Base-by-base conservation (phyloP, 306 rosid species). In the Luffa aegyptiaca region DNA sequence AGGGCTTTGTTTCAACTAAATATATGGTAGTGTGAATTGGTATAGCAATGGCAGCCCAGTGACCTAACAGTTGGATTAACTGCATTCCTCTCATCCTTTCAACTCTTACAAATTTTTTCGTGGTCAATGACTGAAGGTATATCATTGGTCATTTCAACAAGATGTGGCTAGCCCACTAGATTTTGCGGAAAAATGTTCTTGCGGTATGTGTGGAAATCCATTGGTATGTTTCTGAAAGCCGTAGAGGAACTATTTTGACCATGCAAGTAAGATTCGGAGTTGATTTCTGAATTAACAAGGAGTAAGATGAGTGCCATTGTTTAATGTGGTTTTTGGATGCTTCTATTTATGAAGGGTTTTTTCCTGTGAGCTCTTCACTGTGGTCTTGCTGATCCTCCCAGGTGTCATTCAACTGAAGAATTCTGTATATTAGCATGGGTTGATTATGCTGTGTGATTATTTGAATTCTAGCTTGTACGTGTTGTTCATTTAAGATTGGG, bases 401-500 rank as follows among this genome's bases (percentile, higher is more conserved):
- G 83, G 70, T 81, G 62, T 31, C 55, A 46, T 80, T 83, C 85
- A 52, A 78, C 73, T 74, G 81, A 57, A 63, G 80, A 64, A 70
- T 46, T 63, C 45, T 75, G 76, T 71, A 58, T 37, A 66, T 62
- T 52, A 39, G 45, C 41, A 26, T 49, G 37, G 79, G 79, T 73
- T 62, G 74, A 49, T 76, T 36, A 44, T 71, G 65, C 49, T 73
- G 35, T 65, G 57, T 61, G 85, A 59, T 75, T 51, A 33, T 33
- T 49, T 74, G 55, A 33, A 46, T 35, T 21, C 58, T 71, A 45
- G 58, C 58, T 10, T 75, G 72, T 77, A 55, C 77, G 41, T 81
- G 80, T 80, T 82, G 51, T 63, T 75, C 42, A 69, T 88, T 80
- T 75, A 57, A 74, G 83, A 26, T 83, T 82, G 75, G 78, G 82